Evolutionary conservation across 306 rosid genomes (phyloP), one percentile per base, ranked within the genome.

Genomic region (Arachis stenosperma): DNA sequence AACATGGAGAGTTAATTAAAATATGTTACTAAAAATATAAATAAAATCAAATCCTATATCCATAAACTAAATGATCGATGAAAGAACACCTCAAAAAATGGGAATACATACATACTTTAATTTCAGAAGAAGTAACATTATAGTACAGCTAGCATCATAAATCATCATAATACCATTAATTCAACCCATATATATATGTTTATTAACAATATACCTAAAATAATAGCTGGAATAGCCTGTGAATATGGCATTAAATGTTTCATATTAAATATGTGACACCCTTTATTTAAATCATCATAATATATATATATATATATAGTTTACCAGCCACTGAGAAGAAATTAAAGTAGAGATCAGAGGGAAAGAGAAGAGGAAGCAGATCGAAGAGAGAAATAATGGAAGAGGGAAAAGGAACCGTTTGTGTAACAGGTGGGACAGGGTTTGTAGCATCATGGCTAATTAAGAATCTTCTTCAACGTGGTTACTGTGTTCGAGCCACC

Each of bases 361-460:
- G 27, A 22, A 22, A 22, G 27, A 22, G 27, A 22, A 22, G 27
- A 22, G 27, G 37, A 33, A 4, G 48, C 2, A 44, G 52, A 10
- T 9, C 2, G 10, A 47, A 47, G 22, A 33, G 6, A 67, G 72
- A 48, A 33, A 33, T 33, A 4, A 83, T 81, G 85, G 83, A 22
- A 8, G 83, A 52, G 2, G 75, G 61, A 6, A 85, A 78, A 68
- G 87, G 89, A 9, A 37, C 51, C 58, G 87, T 85, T 63, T 87
- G 86, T 78, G 91, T 89, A 7, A 89, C 91, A 2, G 90, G 95
- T 11, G 91, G 84, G 40, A 85, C 85, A 1, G 91, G 95, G 17
- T 89, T 59, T 62, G 40, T 87, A 5, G 95, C 79, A 1, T 87
- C 95, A 9, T 89, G 91, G 95, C 70, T 89, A 48, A 78, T 89